phyloP scores from a whole-genome alignment of 2,329 filamentous ascomycete species.

The Paecilomyces sp. region DNA sequence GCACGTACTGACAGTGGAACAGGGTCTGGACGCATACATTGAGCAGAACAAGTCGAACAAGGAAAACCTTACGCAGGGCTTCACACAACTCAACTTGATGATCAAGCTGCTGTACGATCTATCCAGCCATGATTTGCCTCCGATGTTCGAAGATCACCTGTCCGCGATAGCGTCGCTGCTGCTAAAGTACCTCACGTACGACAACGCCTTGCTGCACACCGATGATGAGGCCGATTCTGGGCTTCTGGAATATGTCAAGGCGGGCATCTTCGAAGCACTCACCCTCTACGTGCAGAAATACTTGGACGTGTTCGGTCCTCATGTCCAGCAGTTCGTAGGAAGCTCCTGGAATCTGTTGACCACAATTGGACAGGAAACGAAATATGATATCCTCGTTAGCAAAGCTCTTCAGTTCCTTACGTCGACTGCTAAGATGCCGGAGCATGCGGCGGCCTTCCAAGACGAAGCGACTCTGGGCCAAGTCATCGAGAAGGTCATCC shows the following conservation, averaged over 20 bases:
- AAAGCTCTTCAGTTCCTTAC: slow-evolving; percentile 92
- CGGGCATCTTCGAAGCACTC: slow-evolving; percentile 85
- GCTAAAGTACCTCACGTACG: slow-evolving; percentile 88
- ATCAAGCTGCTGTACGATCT: slow-evolving; percentile 93
- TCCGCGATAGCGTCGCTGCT: slow-evolving; percentile 67
- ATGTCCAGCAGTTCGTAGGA: slow-evolving; percentile 76
- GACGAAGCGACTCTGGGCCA: slow-evolving; percentile 70
- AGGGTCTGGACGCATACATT: slow-evolving; percentile 51
- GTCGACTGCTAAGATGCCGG: slow-evolving; percentile 68
- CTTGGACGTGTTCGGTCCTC: slow-evolving; percentile 81
- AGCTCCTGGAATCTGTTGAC: slow-evolving; percentile 90
- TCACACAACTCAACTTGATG: slow-evolving; percentile 78
- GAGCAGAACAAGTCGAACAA: slow-evolving; percentile 70
- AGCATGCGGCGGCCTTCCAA: slow-evolving; percentile 81
- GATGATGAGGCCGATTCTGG: slow-evolving; percentile 87
- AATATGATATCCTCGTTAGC: slow-evolving; percentile 91
- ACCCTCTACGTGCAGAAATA: slow-evolving; percentile 92
- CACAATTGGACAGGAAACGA: slow-evolving; percentile 75
- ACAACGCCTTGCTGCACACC: slow-evolving; percentile 73
- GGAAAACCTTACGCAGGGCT: slow-evolving; percentile 65
- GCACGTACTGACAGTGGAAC: slow-evolving; percentile 3
- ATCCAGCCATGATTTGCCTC: slow-evolving; percentile 93
- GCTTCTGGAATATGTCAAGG: slow-evolving; percentile 76
- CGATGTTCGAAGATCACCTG: slow-evolving; percentile 88
- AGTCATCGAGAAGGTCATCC: slow-evolving; percentile 90